A percentile compares a stretch with the other conserved stretches of the same genome.
These are phyloP conservation scores for Apodospora peruviana DNA, from an alignment of 495 filamentous ascomycete genomes.

Conservation along the genomic window DNA sequence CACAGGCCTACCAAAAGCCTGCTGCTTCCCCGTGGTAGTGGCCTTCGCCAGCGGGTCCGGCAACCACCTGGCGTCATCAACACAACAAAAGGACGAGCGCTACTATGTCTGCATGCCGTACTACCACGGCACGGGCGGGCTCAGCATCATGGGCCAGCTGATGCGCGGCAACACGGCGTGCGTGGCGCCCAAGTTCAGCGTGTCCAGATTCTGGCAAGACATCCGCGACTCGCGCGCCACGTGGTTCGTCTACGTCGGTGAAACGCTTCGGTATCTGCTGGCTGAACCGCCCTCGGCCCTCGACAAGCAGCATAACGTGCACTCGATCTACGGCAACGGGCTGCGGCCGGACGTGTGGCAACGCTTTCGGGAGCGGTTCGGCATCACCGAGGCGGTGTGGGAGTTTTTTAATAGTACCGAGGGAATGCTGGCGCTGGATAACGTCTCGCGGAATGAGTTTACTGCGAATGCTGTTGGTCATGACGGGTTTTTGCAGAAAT, in stretches of 20 bases:
- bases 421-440: slow-evolving; percentile 54
- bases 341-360: slow-evolving; percentile 74
- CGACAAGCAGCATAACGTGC: slow-evolving; percentile 61
- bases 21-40: slow-evolving; percentile 41
- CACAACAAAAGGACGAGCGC: slow-evolving; percentile 9
- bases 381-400: slow-evolving; percentile 45
- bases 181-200: slow-evolving; percentile 65
- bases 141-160: slow-evolving; percentile 49
- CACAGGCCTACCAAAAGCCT: slow-evolving; percentile 48
- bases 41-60: slow-evolving; percentile 24
- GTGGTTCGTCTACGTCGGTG: slow-evolving; percentile 76
- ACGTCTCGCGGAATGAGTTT: slow-evolving; percentile 55
- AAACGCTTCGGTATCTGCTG: slow-evolving; percentile 71
- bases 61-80: slow-evolving; percentile 12
- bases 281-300: slow-evolving; percentile 57
- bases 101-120: slow-evolving; percentile 70
- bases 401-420: slow-evolving; percentile 68
- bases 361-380: slow-evolving; percentile 59
- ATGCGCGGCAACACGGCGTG: slow-evolving; percentile 56
- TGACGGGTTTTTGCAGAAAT: slow-evolving; percentile 57
- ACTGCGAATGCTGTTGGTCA: slow-evolving; percentile 62
- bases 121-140: slow-evolving; percentile 71
- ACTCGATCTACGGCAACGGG: slow-evolving; percentile 70
- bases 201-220: slow-evolving; percentile 69
- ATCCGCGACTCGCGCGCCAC: slow-evolving; percentile 63